Percentiles rank a stretch among this genome's conserved stretches.
Conservation (phyloP, 2,329 filamentous ascomycete species). For the Iodosphaeria phyllophila region DNA sequence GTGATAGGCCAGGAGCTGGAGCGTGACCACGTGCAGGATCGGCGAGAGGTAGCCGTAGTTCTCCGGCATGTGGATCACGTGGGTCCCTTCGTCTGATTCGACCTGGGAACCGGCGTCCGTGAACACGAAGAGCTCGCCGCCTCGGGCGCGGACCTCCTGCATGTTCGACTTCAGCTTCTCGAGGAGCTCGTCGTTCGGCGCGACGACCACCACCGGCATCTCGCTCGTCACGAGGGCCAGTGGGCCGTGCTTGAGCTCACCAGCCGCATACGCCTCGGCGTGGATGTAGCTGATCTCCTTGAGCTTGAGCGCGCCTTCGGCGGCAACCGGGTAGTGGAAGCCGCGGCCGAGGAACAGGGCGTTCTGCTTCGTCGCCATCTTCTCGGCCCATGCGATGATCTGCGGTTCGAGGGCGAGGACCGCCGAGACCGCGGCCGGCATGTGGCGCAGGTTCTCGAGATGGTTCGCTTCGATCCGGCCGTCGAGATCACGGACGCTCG, state of each 20-base stretch:
- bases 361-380: too few relatives aligned
- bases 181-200: conserved; percentile 90
- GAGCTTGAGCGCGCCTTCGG: conserved; percentile 96
- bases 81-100: conserved; percentile 55
- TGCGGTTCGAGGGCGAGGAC: conserved; percentile 79
- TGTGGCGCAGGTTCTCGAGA: too few relatives aligned
- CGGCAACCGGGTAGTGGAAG: conserved; percentile 87
- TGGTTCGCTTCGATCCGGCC: too few relatives aligned
- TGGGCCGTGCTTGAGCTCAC: conserved; percentile 97
- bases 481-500: too few relatives aligned
- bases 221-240: conserved; percentile 94
- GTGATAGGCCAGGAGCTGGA: conserved; percentile 98
- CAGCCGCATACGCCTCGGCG: conserved; percentile 98
- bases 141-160: conserved; percentile 91
- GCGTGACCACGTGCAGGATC: conserved; percentile 87
- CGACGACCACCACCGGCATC: conserved; percentile 97
- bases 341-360: conserved; percentile 85
- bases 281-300: conserved; percentile 99
- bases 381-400: conserved; percentile 88
- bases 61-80: conserved; percentile 94
- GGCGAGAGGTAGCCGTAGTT: conserved; percentile 92
- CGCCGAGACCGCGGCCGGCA: too few relatives aligned
- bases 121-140: conserved; percentile 93
- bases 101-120: conserved; percentile 82
- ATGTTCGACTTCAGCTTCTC: conserved; percentile 97